Evolutionary conservation across 768 basidiomycete genomes (phyloP), one percentile per base, ranked within the genome.

Genomic region (Leccinum boreale): DNA sequence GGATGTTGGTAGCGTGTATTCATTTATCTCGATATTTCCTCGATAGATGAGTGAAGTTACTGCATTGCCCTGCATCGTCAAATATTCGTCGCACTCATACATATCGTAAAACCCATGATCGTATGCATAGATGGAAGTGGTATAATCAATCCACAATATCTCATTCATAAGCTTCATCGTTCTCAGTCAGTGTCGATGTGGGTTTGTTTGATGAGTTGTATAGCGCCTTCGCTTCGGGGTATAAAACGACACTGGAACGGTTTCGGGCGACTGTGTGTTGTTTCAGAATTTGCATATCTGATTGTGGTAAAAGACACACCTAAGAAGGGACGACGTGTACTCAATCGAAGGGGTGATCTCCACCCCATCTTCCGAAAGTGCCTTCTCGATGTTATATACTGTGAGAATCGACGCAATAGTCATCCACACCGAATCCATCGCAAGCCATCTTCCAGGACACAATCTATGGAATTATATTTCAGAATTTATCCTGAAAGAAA

Each of bases 1-100:
- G 85, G 85, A 23, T 61, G 74, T 17, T 86, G 85, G 85, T 84
- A 71, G 51, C 19, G 5, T 31, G 14, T 21, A 21, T 31, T 47
- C 11, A 44, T 44, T 44, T 19, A 19, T 44, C 3, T 19, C 19
- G 19, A 5, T 39, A 47, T 35, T 50, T n/a, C 24, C 21, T 29
- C 23, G 4, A 28, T 42, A 5, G 39, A 52, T 39, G 8, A 15
- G 39, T 1, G 11, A 42, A 19, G 23, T n/a, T 49, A 45, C 8
- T 17, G 11, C 39, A 62, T 21, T 31, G 29, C 42, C 14, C 3
- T 24, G 42, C 28, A 42, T 49, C 46, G 33, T 56, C 29, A 21
- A 53, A n/a, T 26, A 21, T 11, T 50, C 26, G 8, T 53, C 9
- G 8, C 28, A 42, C 21, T 35, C 48, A n/a, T 44, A 33, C 51